Evolutionary conservation across 495 filamentous ascomycete genomes (phyloP).

Genomic region (Tuber calosporum): DNA sequence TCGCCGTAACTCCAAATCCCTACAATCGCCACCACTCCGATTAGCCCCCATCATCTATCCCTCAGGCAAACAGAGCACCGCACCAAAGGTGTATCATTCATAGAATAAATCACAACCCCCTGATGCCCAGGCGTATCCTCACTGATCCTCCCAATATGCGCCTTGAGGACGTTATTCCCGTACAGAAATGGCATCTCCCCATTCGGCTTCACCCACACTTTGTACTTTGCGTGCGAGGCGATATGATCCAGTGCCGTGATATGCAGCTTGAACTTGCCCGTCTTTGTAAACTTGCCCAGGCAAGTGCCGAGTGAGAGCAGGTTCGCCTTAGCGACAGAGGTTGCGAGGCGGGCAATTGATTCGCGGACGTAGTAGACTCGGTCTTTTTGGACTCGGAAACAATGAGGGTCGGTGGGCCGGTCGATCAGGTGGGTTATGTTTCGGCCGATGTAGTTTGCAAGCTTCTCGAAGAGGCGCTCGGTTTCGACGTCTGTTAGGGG

Average conservation of each 20-base stretch:
- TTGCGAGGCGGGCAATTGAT: conserved; percentile 83
- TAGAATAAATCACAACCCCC: conserved; percentile 65
- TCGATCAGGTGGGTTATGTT: conserved; percentile 75
- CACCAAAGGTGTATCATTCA: conserved; percentile 69
- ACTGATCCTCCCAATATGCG: conserved; percentile 79
- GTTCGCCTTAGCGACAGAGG: conserved; percentile 65
- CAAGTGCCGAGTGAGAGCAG: conserved; percentile 81
- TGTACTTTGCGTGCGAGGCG: conserved; percentile 80
- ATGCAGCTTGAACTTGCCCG: conserved; percentile 77
- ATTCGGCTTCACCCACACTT: conserved; percentile 91
- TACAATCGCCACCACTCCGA: conserved; percentile 32
- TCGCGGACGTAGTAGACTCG: conserved; percentile 86
- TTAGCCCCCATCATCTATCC: not conserved
- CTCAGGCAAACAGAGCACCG: conserved; percentile 26
- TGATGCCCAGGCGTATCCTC: conserved; percentile 80
- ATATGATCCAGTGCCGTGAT: conserved; percentile 80
- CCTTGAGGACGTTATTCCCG: conserved; percentile 81
- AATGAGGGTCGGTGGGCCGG: conserved; percentile 59
- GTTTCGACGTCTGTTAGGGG: conserved; percentile 68
- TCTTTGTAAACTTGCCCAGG: conserved; percentile 85
- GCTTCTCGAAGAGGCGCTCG: conserved; percentile 67
- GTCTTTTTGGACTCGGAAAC: conserved; percentile 67
- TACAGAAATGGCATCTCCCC: conserved; percentile 94
- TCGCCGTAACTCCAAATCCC: conserved; percentile 77
- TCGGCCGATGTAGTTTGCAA: conserved; percentile 61